Base-by-base conservation (phyloP, 805 yeast species). In the Starmerella asiatica region DNA sequence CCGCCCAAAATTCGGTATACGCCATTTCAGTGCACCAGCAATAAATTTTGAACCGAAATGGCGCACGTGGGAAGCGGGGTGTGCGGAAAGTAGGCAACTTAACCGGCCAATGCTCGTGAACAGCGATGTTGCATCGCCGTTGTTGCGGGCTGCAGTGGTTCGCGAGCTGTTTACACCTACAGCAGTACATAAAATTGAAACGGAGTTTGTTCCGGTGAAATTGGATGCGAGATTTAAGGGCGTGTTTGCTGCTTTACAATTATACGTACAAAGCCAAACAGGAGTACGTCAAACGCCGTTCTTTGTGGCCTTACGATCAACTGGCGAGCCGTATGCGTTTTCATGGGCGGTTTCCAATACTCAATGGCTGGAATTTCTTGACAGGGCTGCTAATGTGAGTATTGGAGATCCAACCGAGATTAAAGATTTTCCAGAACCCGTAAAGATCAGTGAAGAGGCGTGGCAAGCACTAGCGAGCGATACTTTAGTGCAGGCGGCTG, bases 201-300 rank as follows among this genome's bases (percentile, higher is more conserved):
- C 48, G 18, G 29, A 50, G 35, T 62, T 56, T 43, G 46, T 60
- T n/a, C 62, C 65, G 5, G 48, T 62, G 40, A 60, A 58, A 36
- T 51, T 62, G 38, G 64, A 62, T 38, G 64, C 61, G 36, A 60
- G 57, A 36, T 54, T 61, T n/a, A 64, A 64, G n/a, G 67, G 58
- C 41, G 43, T 62, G 19, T 65, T 61, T 37, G 45, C 56, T n/a
- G 56, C 61, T 7, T 59, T 62, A 43, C 58, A 56, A 59, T 50
- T 56, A 53, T 62, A 55, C 40, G 45, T 62, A 28, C 65, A 61
- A 48, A 30, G 11, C 26, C 26, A 23, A 11, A 23, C 26, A 7
- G 26, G 26, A 11, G 26, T 23, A 11, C 11, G 7, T 7, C 7
- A 11, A 11, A 7, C 7, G 11, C 26, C 26, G 7, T 23, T 23